Conservation (phyloP, 306 rosid genomes). For the Gleditsia sinensis region DNA sequence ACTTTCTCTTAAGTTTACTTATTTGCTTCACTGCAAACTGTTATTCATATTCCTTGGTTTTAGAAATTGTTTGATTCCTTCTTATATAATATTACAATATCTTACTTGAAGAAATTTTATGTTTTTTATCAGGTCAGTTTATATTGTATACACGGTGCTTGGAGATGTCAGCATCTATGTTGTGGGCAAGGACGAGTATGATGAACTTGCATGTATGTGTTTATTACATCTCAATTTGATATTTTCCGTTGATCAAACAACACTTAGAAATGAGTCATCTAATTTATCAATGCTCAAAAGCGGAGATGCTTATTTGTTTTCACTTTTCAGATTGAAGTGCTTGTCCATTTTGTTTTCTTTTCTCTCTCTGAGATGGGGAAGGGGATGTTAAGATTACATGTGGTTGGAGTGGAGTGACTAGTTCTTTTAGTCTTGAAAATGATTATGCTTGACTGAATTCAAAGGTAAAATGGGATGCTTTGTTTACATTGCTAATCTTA, state of each 20-base stretch:
- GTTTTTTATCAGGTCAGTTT: conserved; percentile 76
- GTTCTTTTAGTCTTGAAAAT: not conserved
- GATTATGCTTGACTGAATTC: not conserved
- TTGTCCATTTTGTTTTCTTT: not conserved
- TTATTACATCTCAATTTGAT: conserved; percentile 15
- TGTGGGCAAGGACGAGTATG: conserved; percentile 91
- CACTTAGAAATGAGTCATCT: not conserved
- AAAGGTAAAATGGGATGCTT: not conserved
- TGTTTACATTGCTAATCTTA: not conserved
- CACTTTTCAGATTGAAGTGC: not conserved
- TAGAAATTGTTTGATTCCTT: not conserved
- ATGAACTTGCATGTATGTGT: conserved; percentile 88
- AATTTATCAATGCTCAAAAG: conserved; percentile 25
- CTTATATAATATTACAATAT: not conserved
- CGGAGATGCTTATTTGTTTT: conserved; percentile 9
- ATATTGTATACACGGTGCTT: conserved; percentile 86
- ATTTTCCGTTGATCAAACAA: not conserved
- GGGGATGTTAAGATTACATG: not conserved
- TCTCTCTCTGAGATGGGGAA: not conserved
- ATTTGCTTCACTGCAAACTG: not conserved
- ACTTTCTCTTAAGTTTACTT: not conserved
- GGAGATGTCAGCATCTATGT: conserved; percentile 91
- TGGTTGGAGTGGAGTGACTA: not conserved
- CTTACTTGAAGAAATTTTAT: not conserved
- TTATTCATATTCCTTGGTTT: conserved; percentile 2